Percentiles rank a stretch among this genome's conserved stretches.
These are phyloP conservation scores for Sindora glabra DNA, from an alignment of 306 rosid species.

Conservation along the genomic window DNA sequence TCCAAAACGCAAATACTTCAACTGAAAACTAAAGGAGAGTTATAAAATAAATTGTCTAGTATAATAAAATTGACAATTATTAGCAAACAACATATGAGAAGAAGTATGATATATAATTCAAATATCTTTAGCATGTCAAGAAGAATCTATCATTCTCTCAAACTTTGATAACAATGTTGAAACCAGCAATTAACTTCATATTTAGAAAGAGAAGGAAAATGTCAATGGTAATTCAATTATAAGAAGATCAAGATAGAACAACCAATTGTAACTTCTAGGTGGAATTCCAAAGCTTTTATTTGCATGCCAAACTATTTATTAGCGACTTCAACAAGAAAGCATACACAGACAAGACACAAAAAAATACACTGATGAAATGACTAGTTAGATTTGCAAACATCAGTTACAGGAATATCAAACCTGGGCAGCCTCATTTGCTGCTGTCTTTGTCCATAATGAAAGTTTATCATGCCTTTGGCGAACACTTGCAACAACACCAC, in stretches of 20 bases:
- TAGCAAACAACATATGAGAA: neutral
- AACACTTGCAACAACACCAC: conserved; percentile 93
- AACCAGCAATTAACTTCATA: neutral
- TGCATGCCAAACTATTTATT: neutral
- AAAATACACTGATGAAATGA: no score
- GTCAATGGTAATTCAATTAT: neutral
- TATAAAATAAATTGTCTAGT: no score
- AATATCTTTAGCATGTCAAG: neutral
- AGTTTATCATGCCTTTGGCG: conserved; percentile 91
- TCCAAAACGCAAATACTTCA: no score
- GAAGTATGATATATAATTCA: neutral
- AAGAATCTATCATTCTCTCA: neutral
- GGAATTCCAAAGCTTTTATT: neutral
- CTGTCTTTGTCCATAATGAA: conserved; percentile 90
- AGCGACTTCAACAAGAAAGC: neutral
- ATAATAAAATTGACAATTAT: no score
- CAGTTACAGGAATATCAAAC: conserved; percentile 27
- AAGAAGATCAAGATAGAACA: neutral
- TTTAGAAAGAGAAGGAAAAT: neutral
- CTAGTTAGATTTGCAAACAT: no score
- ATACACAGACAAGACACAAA: neutral
- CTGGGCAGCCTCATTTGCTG: conserved; percentile 94
- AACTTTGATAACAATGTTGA: neutral
- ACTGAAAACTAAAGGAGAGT: no score
- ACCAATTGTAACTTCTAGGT: neutral